phyloP scores from a whole-genome alignment of 2,329 filamentous ascomycete genomes.

The Phialophora macrospora region DNA sequence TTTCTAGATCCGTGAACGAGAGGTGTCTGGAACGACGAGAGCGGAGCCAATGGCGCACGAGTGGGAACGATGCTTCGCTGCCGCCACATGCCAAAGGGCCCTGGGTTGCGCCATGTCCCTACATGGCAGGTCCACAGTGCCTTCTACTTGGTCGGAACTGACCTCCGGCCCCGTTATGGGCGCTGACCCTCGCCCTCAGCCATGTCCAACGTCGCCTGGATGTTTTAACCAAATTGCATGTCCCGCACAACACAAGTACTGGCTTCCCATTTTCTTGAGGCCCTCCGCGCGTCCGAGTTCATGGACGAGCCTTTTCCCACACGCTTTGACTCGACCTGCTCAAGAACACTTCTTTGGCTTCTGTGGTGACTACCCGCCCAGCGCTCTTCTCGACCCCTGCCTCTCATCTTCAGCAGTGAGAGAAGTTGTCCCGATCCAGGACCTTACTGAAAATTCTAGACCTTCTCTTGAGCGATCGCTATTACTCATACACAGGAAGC shows the following conservation, averaged over 20 bases:
- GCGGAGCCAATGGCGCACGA: not conserved
- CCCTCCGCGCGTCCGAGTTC: not conserved
- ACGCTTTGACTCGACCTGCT: not conserved
- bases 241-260: not conserved
- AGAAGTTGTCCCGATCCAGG: not conserved
- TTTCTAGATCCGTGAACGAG: not conserved
- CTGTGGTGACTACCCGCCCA: not conserved
- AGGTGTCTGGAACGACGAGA: not conserved
- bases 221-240: not conserved
- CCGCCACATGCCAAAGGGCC: not conserved
- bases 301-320: not conserved
- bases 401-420: not conserved
- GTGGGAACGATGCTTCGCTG: not conserved
- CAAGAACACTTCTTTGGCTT: not conserved
- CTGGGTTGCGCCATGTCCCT: too few relatives aligned
- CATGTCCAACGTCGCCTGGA: not conserved
- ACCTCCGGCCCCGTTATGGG: not conserved
- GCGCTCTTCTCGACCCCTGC: not conserved
- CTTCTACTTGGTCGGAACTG: not conserved
- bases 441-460: not conserved
- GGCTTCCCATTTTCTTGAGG: not conserved
- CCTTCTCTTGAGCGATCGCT: not conserved
- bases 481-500: not conserved
- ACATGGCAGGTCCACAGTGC: too few relatives aligned
- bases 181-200: not conserved